These are phyloP conservation scores for Aeminium ludgeri DNA, from an alignment of 495 filamentous ascomycete species.

Conservation along the genomic window DNA sequence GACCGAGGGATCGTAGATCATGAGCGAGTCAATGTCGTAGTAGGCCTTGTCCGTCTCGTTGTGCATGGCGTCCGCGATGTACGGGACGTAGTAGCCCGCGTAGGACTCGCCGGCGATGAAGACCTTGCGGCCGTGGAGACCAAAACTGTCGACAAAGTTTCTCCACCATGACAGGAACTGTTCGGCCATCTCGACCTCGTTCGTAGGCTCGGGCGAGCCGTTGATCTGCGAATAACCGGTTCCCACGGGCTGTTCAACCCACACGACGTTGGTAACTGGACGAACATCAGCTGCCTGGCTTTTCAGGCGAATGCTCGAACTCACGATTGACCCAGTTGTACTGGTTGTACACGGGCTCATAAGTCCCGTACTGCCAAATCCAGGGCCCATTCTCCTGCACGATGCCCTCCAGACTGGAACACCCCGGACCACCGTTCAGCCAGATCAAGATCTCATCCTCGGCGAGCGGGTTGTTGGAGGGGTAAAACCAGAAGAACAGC, in stretches of 20 bases:
- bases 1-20: conserved; percentile 54
- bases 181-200: conserved; percentile 38
- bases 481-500: conserved; percentile 31
- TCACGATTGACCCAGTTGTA: conserved; percentile 14
- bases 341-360: conserved; percentile 12
- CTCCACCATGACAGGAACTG: conserved; percentile 49
- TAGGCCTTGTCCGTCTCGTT: conserved; percentile 48
- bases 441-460: conserved; percentile 25
- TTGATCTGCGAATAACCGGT: conserved; percentile 31
- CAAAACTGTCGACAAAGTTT: conserved; percentile 45
- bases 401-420: conserved; percentile 24
- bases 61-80: conserved; percentile 60
- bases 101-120: conserved; percentile 48
- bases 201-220: conserved; percentile 35
- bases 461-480: conserved; percentile 17
- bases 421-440: conserved; percentile 27
- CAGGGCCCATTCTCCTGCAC: conserved; percentile 28
- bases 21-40: conserved; percentile 48
- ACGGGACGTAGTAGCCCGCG: conserved; percentile 64
- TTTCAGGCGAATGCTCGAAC: neutral
- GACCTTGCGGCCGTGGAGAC: conserved; percentile 42
- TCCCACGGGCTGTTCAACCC: conserved; percentile 22
- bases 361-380: conserved; percentile 6
- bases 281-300: conserved; percentile 10
- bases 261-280: conserved; percentile 18